Base-by-base conservation (phyloP, 495 filamentous ascomycete species). In the Hapsidospora chrysogenum region DNA sequence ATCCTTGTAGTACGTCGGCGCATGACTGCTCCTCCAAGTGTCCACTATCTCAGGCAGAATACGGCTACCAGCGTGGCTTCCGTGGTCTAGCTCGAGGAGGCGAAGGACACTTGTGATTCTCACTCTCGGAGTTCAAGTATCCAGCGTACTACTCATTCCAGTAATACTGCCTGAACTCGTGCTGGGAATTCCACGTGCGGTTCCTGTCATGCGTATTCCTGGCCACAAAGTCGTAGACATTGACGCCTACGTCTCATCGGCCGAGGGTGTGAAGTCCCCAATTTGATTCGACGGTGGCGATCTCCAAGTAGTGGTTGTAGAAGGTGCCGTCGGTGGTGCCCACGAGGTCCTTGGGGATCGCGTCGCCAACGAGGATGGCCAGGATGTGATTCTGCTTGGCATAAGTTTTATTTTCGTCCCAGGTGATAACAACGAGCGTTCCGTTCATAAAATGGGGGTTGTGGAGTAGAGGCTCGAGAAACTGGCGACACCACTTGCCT, bases 251-350 rank as follows among this genome's bases (percentile, higher is more conserved):
- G 34, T 69, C 68, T 30, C 53, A 70, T 33, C 68, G 64, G 3
- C 58, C 58, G 2, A 61, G 50, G 10, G 56, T 57, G 41, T 51
- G 50, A 6, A 61, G 51, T 33, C 50, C 47, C 61, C 61, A 76
- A 61, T 84, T 84, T 7, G 70, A 71, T 17, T 65, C 57, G 15
- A 75, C 61, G 14, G 74, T 73, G 8, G 77, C 59, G 39, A 85
- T 64, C 37, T 67, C 58, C 23, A 69, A 77, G 63, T 78, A 82
- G 57, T 81, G 78, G 46, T 63, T 72, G 56, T 83, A 83, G 61
- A 71, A 81, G 31, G 60, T 70, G 49, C 63, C 45, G 44, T 83
- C 79, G 3, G 52, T 67, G 11, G 73, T 78, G 18, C 74, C 74
- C 37, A 66, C 57, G 9, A 74, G 57, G 31, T 61, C 26, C 3